Evolutionary conservation across 1,139 yeast genomes (phyloP), one percentile per base, ranked within the genome.

Genomic region (Kluyveromyces sp.): DNA sequence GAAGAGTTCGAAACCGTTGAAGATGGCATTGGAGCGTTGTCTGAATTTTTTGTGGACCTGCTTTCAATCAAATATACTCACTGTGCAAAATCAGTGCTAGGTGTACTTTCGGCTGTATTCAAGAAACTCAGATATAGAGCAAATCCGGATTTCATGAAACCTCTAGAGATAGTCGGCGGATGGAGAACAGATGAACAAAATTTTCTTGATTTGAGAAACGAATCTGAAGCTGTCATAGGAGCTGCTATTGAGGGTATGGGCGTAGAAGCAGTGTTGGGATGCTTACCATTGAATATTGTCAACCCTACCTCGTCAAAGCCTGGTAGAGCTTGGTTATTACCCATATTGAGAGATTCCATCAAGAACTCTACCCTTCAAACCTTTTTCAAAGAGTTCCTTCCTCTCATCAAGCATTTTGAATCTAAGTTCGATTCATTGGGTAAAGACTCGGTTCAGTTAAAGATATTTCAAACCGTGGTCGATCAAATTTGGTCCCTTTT

Each of bases 271-370:
- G 92, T 92, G 2, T 68, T 92, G 48, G 66, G 77, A 41, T 69
- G 76, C 7, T 71, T 92, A 36, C 98, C 98, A 8, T 71, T 92
- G 59, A 87, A 89, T 58, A 71, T 92, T 56, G 67, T 73, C 22
- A 69, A 71, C 38, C 70, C 78, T 3, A 63, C 70, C 17, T 67
- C 68, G 16, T 65, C 65, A 34, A 66, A 69, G 39, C 75, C 83
- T 18, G 95, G 95, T 40, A 78, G 97, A 63, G 96, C 96, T 40
- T 92, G 97, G 97, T 61, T 92, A 55, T 73, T 92, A 50, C 98
- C 98, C n/a, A 63, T 94, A 31, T 74, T 92, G 49, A 82, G 97
- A 66, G 96, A 89, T 55, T 80, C 85, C 57, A 84, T 87, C 25
- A 75, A 80, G 54, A 75, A 78, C 58, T 83, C 96, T 1, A 73